These are phyloP conservation scores for Protomyces gravidus DNA, from an alignment of 1,139 yeast species.

Conservation along the genomic window DNA sequence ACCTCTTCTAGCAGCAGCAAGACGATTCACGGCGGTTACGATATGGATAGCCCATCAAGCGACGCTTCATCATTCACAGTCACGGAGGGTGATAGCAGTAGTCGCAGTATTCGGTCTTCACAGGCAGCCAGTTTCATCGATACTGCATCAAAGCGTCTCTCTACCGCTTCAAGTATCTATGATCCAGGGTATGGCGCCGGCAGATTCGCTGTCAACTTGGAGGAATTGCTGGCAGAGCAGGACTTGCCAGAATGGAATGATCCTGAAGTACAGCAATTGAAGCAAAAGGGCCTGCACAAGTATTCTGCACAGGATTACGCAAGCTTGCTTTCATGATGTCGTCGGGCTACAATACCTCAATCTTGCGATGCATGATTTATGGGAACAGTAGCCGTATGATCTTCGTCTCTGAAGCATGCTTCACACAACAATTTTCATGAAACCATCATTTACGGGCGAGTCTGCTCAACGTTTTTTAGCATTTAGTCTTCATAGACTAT, in stretches of 20 bases:
- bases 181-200: conserved; percentile 23
- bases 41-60: background rate
- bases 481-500: too few relatives aligned
- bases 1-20: background rate
- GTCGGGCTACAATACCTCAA: background rate
- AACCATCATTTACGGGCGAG: too few relatives aligned
- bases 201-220: conserved; percentile 20
- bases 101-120: background rate
- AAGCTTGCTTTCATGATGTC: background rate
- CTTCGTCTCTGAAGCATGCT: too few relatives aligned
- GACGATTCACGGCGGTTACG: background rate
- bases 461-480: too few relatives aligned
- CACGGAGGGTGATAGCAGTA: background rate
- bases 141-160: background rate
- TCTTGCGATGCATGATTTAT: too few relatives aligned
- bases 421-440: too few relatives aligned
- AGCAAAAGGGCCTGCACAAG: conserved; percentile 15
- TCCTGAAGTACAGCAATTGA: conserved; percentile 1
- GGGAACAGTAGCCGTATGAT: too few relatives aligned
- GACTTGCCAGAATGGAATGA: background rate
- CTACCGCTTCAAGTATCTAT: background rate
- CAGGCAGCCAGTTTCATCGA: background rate
- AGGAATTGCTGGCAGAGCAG: conserved; percentile 11
- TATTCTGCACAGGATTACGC: conserved; percentile 22
- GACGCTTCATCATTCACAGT: background rate